A percentile compares a stretch with the other conserved stretches of the same genome.
These are phyloP conservation scores for Sporothrix humicola DNA, from an alignment of 2,329 filamentous ascomycete species.

Conservation along the genomic window DNA sequence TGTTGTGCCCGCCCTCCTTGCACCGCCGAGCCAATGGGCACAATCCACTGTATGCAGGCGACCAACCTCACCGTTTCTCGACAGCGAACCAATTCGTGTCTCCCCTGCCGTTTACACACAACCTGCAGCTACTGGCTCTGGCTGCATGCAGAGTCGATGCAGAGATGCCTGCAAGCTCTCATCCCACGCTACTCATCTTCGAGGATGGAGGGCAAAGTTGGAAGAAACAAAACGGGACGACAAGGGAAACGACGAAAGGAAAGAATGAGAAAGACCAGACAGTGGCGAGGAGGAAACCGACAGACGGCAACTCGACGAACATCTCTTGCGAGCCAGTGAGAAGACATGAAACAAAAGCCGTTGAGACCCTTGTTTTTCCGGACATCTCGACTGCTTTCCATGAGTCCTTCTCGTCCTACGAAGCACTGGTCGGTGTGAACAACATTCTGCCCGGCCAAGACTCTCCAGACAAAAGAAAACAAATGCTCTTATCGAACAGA, in stretches of 20 bases:
- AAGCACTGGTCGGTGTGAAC: constrained; percentile 23
- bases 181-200: neutral
- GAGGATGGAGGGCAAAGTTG: neutral
- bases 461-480: neutral
- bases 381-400: neutral
- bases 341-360: constrained; percentile 33
- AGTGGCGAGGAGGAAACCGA: neutral
- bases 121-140: constrained; percentile 32
- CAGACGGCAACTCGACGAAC: constrained; percentile 17
- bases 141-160: constrained; percentile 25
- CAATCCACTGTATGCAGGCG: neutral
- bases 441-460: constrained; percentile 1
- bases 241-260: neutral
- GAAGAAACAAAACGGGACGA: constrained; percentile 4
- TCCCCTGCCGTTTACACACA: constrained; percentile 35
- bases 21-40: constrained; percentile 28
- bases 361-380: constrained; percentile 30
- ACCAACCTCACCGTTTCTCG: constrained; percentile 38
- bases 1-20: constrained; percentile 28
- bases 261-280: neutral
- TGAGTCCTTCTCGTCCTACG: constrained; percentile 30
- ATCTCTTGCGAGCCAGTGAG: constrained; percentile 34
- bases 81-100: constrained; percentile 42
- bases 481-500: neutral
- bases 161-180: constrained; percentile 25